Conservation (phyloP, 148 eudicot species). For the Silene uniflora region DNA sequence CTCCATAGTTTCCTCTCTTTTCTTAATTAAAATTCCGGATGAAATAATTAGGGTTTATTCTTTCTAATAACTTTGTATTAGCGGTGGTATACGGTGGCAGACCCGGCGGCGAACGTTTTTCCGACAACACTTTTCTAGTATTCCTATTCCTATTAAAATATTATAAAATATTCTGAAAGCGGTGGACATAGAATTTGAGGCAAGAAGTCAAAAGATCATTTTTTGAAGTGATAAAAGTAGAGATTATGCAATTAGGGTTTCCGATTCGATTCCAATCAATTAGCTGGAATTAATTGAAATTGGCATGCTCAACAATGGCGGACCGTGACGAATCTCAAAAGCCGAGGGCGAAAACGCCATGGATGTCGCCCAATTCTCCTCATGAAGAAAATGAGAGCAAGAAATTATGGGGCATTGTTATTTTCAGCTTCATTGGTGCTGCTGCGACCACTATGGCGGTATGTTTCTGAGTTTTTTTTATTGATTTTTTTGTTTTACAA, state of each 20-base stretch:
- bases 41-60: too few relatives aligned
- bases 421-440: slow-evolving; percentile 79
- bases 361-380: slow-evolving; percentile 23
- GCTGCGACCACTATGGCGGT: slow-evolving; percentile 68
- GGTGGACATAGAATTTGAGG: too few relatives aligned
- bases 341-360: slow-evolving; percentile 7
- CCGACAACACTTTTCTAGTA: too few relatives aligned
- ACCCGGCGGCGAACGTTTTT: too few relatives aligned
- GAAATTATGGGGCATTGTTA: slow-evolving; percentile 57
- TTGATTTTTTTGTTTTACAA: neutral
- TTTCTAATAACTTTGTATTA: too few relatives aligned
- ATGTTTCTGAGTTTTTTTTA: slow-evolving; percentile 22
- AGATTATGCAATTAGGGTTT: slow-evolving; percentile 29
- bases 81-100: too few relatives aligned
- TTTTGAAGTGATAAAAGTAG: too few relatives aligned
- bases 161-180: too few relatives aligned
- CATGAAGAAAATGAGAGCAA: slow-evolving; percentile 36
- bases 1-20: too few relatives aligned
- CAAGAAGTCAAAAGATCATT: too few relatives aligned
- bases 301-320: slow-evolving; percentile 28
- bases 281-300: neutral
- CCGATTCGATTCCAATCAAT: slow-evolving; percentile 9
- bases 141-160: too few relatives aligned
- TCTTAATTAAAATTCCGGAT: too few relatives aligned
- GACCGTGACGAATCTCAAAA: slow-evolving; percentile 19